Evolutionary conservation across 805 yeast genomes (phyloP), one percentile per base, ranked within the genome.

Genomic region (Candida maltosa): DNA sequence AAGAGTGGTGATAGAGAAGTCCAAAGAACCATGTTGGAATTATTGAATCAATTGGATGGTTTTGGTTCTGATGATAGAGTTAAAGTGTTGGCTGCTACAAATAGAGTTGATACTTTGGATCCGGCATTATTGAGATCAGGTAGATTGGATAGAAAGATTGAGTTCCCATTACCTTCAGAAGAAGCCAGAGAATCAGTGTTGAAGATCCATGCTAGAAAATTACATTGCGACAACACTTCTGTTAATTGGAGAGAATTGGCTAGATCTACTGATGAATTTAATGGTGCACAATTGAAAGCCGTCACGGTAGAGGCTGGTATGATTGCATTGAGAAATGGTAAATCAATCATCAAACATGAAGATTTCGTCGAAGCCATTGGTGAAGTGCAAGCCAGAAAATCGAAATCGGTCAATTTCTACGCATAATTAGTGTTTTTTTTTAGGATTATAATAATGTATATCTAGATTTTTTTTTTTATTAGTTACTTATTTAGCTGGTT

Each of bases 231-330:
- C 59, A 65, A 65, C 48, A 83, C 78, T 41, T 80, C 85, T 26
- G 88, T 93, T 45, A 93, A 93, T 67, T 93, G 98, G 98, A 86
- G 88, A 62, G 98, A 93, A 69, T 76, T 93, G 57, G 97, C 99
- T 4, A 78, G 98, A 58, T 86, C 96, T 6, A 93, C 98, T 0
- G 98, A 93, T 61, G 99, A 93, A 65, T 93, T 93, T 63, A 93
- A 93, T 56, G 99, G 99, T 57, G 99, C 99, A 1, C 98, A 93
- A 65, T 73, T 93, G 58, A 93, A 93, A 69, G 98, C 98, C 2
- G 99, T 93, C 28, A 89, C 97, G 6, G 98, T 93, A 16, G 99
- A 93, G 62, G 98, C 99, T 5, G 99, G 99, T 56, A 93, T 93
- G 99, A 93, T 93, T 65, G 99, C 98, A 2, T 73, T 93, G 56